These are phyloP conservation scores for Mycena crocata DNA, from an alignment of 768 basidiomycete genomes.

Conservation along the genomic window DNA sequence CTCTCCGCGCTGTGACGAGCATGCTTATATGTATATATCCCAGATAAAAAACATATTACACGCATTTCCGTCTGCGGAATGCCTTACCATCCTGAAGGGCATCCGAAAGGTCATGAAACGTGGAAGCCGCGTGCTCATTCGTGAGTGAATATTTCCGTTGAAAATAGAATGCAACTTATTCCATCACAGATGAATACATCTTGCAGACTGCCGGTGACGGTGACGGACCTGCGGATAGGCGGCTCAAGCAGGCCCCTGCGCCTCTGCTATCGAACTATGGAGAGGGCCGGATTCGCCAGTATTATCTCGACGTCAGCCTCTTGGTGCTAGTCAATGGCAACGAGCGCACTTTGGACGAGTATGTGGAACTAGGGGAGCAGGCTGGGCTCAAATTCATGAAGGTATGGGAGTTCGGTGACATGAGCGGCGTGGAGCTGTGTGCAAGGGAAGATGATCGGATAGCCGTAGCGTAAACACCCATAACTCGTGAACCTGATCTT, in stretches of 20 bases:
- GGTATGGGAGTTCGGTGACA: conserved; percentile 34
- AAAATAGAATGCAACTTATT: not conserved
- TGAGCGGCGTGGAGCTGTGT: conserved; percentile 31
- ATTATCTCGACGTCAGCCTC: conserved; percentile 30
- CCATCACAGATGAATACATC: conserved; percentile 26
- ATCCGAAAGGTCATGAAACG: conserved; percentile 30
- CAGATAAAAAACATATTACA: conserved; percentile 33
- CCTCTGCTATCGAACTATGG: conserved; percentile 30
- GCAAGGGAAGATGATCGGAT: conserved; percentile 1
- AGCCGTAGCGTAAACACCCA: too few species aligned
- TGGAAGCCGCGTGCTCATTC: conserved; percentile 31
- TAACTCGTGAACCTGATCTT: too few species aligned
- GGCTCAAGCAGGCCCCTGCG: conserved; percentile 22
- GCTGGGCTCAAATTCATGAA: conserved; percentile 24
- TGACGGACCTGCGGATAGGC: not conserved
- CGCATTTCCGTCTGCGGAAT: conserved; percentile 15
- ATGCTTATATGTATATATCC: not conserved
- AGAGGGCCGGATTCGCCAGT: conserved; percentile 25
- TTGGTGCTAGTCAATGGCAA: conserved; percentile 27
- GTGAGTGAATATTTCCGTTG: conserved; percentile 2
- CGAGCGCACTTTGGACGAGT: conserved; percentile 33
- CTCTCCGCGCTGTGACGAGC: not conserved
- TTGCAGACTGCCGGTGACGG: conserved; percentile 21
- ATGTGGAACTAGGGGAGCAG: conserved; percentile 23
- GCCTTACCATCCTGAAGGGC: conserved; percentile 26